Base-by-base conservation (phyloP, 192 early-diverging fungal species). In the Coemansia sp. region DNA sequence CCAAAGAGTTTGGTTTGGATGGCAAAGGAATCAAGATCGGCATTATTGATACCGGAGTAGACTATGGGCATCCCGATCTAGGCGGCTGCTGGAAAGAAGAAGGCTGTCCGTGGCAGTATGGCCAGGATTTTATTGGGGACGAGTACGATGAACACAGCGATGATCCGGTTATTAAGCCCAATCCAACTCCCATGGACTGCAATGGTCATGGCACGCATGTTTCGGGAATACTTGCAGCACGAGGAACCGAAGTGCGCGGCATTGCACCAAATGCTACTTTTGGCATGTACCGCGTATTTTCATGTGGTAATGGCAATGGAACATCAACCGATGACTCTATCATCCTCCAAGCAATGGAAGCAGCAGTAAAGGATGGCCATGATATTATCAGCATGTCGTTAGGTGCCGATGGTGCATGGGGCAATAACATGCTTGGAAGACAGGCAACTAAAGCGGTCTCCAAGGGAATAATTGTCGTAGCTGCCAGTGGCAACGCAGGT, bases 401-500 rank as follows among this genome's bases (percentile, higher is more conserved):
- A 16, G 88, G 88, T 10, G 14, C 7, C 6, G 83, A 73, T 20
- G 57, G 66, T 5, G 80, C 78, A 6, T 89, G 80, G 78, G 71
- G 72, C 0, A 65, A 80, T 5, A 80, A 72, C 19, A 83, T 85
- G 1, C 49, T 68, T 10, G 68, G 84, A 3, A 50, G 72, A 0
- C 54, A 82, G 12, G 81, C 71, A 21, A 58, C 82, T 38, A 63
- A 51, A 3, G 26, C 88, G 4, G 62, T 69, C 9, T 48, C 61
- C 7, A 26, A 60, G 2, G 86, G 86, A 15, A 61, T 86, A 16
- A 56, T 86, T 18, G 79, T 92, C n/a, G 78, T 83, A 38, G 75
- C 84, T 13, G 81, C 91, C 13, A 73, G 78, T 40, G 93, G 93
- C 11, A 96, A 96, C 78, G 80, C 83, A 30, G 92, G 91, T 28